Evolutionary conservation across 2,329 filamentous ascomycete species (phyloP), one percentile per base, ranked within the genome.

Genomic region (Didymella keratinophila): DNA sequence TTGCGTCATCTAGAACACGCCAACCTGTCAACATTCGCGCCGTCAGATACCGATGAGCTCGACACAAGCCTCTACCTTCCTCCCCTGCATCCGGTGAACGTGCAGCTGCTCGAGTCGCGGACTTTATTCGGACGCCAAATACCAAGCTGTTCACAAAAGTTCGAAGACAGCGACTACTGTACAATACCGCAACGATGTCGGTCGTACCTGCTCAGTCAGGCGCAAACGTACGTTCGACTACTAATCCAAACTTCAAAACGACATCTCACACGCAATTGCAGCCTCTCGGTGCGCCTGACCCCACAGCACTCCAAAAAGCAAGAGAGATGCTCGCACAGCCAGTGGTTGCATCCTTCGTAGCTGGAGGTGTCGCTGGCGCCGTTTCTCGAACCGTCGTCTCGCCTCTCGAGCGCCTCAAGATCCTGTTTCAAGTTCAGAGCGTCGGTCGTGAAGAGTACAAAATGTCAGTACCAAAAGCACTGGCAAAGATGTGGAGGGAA

Each of bases 381-480:
- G 94, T 99, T n/a, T 98, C 95, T 30, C 87, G 95, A 74, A 99
- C 95, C 23, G 94, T 98, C 46, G 95, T 99, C 4, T 98, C 94
- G 16, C 95, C 95, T 3, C 87, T 99, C 36, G 95, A 99, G 79
- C 88, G 95, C 64, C 84, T 99, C 58, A 98, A 99, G 82, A 99
- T 99, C 69, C 83, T 99, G n/a, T 93, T 97, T 77, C 95, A 99
- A 77, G 86, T 99, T 27, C 95, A 99, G 80, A 96, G 91, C 73
- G 90, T 85, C 48, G 94, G 93, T 18, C 88, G 93, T 71, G 90
- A 92, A 69, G 94, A 97, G 73, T 99, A 99, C 80, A 94, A 95
- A 76, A 83, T 97, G 77, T 95, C 93, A 16, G 92, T 98, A 57
- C 87, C 88, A 68, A 92, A 96, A 79, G 95, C 92, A 4, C 82